phyloP scores from a whole-genome alignment of 805 yeast genomes.

The Brettanomyces anomalus region DNA sequence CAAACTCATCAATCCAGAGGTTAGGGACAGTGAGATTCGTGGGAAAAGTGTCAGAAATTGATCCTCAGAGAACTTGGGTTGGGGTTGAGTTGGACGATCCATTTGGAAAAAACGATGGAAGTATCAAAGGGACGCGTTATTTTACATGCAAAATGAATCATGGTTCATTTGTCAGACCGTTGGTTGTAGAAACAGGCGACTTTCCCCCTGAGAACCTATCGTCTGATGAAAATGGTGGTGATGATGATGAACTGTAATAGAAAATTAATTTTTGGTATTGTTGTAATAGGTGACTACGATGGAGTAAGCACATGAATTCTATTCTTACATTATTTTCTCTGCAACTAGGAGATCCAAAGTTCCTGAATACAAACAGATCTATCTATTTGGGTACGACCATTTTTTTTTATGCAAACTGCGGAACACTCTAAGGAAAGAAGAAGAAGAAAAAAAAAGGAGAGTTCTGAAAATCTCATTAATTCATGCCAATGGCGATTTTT shows the following conservation, averaged over 20 bases:
- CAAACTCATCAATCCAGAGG: constrained; percentile 35
- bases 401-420: too few relatives aligned
- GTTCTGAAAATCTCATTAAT: too few relatives aligned
- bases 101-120: constrained; percentile 79
- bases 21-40: constrained; percentile 64
- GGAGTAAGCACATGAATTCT: too few relatives aligned
- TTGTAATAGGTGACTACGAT: too few relatives aligned
- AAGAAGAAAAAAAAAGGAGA: too few relatives aligned
- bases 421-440: neutral
- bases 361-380: too few relatives aligned
- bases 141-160: constrained; percentile 49
- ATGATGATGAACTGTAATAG: constrained; percentile 1
- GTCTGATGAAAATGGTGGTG: constrained; percentile 1
- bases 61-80: constrained; percentile 53
- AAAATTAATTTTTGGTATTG: too few relatives aligned
- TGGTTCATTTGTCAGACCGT: constrained; percentile 76
- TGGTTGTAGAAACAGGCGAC: constrained; percentile 60
- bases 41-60: constrained; percentile 60
- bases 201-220: constrained; percentile 35
- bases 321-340: too few relatives aligned
- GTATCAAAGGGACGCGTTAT: constrained; percentile 48
- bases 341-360: too few relatives aligned
- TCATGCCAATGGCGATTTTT: too few relatives aligned
- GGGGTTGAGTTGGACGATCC: constrained; percentile 86
- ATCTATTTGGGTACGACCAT: too few relatives aligned